A percentile compares a stretch with the other conserved stretches of the same genome.
phyloP scores from a whole-genome alignment of 208 protist species.

The Trichomonas tenax region DNA sequence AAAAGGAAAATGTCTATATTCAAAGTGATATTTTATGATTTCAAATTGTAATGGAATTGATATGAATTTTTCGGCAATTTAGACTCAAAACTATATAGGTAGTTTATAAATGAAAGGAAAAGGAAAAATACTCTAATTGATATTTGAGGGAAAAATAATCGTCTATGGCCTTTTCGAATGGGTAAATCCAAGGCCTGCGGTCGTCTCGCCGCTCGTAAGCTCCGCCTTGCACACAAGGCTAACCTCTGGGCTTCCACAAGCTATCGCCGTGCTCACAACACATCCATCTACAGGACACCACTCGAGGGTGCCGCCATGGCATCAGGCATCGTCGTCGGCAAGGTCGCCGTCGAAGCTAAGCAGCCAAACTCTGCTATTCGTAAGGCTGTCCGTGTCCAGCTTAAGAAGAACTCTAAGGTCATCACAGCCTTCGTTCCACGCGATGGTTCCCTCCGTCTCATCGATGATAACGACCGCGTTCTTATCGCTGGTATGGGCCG shows the following conservation, averaged over 20 bases:
- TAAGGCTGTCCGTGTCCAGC: conserved; percentile 95
- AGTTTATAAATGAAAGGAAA: too few species aligned
- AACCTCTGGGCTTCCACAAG: neutral
- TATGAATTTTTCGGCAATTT: too few species aligned
- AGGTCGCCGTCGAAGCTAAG: conserved; percentile 91
- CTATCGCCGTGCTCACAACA: neutral
- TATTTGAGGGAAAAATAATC: neutral
- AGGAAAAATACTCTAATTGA: too few species aligned
- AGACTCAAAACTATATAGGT: too few species aligned
- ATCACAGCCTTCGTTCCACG: conserved; percentile 77
- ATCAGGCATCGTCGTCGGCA: neutral
- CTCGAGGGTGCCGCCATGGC: neutral
- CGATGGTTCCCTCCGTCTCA: conserved; percentile 96
- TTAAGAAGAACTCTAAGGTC: neutral
- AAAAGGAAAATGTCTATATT: too few species aligned
- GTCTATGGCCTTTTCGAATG: neutral
- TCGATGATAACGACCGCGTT: conserved; percentile 94
- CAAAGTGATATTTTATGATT: too few species aligned
- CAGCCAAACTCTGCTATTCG: conserved; percentile 99
- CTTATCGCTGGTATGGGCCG: too few species aligned
- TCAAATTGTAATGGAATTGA: too few species aligned
- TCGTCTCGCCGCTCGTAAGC: neutral
- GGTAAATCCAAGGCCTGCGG: neutral
- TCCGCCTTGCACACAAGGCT: neutral
- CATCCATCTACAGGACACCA: neutral